Evolutionary conservation across 169 alveolate genomes (phyloP).

Genomic region (Plasmodium inui): DNA sequence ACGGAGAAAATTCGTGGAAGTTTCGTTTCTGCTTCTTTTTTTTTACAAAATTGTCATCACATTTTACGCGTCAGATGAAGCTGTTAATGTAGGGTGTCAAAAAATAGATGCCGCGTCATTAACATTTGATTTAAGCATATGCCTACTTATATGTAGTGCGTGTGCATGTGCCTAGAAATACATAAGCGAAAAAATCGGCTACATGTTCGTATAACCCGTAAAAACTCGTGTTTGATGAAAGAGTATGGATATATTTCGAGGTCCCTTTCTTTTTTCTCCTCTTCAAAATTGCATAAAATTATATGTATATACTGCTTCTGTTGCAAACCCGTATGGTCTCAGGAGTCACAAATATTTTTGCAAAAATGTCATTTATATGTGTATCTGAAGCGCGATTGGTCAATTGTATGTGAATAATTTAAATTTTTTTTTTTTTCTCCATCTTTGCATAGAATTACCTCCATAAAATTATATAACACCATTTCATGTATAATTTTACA

Average conservation of each 20-base stretch:
- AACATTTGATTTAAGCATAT: neutral
- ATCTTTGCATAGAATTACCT: neutral
- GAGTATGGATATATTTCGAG: neutral
- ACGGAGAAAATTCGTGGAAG: neutral
- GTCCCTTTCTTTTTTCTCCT: neutral
- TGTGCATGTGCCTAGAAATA: neutral
- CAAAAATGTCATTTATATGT: neutral
- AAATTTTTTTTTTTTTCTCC: neutral
- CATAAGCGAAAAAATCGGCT: neutral
- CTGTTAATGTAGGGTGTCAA: neutral
- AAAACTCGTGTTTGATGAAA: neutral
- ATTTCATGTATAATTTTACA: neutral
- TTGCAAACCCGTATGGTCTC: constrained; percentile 1
- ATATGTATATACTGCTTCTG: neutral
- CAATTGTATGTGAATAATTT: neutral
- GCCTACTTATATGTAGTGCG: neutral
- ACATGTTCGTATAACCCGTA: neutral
- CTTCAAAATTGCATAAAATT: neutral
- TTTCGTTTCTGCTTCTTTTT: neutral
- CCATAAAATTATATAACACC: neutral
- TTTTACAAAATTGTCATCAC: neutral
- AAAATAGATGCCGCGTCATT: neutral
- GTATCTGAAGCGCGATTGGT: neutral
- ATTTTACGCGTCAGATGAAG: neutral
- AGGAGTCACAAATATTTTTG: neutral